Evolutionary conservation across 1,139 yeast species (phyloP).

Genomic region (Zygoascus meyerae): DNA sequence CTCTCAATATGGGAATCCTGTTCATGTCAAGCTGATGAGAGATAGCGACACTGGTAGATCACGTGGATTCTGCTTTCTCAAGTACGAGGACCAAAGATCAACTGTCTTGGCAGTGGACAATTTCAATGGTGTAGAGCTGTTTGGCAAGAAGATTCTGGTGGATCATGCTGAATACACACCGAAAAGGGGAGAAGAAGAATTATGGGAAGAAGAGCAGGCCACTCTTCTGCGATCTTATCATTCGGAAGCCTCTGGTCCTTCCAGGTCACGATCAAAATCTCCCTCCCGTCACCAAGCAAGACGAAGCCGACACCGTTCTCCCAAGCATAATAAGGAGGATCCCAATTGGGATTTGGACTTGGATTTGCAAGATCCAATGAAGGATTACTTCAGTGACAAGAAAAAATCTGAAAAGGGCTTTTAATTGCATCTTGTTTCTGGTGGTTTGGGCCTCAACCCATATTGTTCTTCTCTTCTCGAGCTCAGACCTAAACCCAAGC

Average conservation of each 20-base stretch:
- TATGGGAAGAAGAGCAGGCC: conserved; percentile 11
- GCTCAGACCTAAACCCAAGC: too few relatives aligned
- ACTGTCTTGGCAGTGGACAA: conserved; percentile 86
- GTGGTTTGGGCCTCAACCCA: too few relatives aligned
- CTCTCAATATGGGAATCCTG: conserved; percentile 87
- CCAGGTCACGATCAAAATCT: conserved; percentile 9
- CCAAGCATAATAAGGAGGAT: not conserved
- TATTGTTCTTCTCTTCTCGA: too few relatives aligned
- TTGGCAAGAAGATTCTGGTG: conserved; percentile 56
- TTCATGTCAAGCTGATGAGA: conserved; percentile 65
- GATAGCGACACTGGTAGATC: conserved; percentile 65
- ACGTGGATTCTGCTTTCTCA: conserved; percentile 73
- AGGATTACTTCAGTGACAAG: conserved; percentile 13
- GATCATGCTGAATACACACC: conserved; percentile 71
- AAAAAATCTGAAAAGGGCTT: not conserved
- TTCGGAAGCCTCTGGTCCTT: not conserved
- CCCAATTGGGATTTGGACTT: conserved; percentile 12
- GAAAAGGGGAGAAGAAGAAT: conserved; percentile 43
- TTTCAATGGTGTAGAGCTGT: conserved; percentile 62
- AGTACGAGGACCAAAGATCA: conserved; percentile 76
- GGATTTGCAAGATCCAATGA: conserved; percentile 22
- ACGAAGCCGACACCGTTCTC: conserved; percentile 1
- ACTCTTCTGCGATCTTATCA: conserved; percentile 8
- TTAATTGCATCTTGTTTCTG: too few relatives aligned
- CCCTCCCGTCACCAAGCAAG: conserved; percentile 1